Percentiles rank a stretch among this genome's conserved stretches.
Evolutionary conservation across 2,329 filamentous ascomycete genomes (phyloP).

Genomic region (Arthrobotrys musiformis): DNA sequence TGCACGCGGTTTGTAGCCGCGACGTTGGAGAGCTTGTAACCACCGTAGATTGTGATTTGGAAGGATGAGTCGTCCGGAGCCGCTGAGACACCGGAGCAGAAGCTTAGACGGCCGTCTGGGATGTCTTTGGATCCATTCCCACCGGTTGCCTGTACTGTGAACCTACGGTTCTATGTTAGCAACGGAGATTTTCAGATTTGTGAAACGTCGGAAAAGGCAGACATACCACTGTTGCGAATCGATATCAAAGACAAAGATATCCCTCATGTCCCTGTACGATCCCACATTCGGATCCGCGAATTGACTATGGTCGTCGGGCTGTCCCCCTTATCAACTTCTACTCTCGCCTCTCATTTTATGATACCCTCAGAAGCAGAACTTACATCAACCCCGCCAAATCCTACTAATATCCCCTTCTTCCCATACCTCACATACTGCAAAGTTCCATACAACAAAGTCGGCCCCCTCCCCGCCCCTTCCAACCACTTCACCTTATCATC

Average conservation of each 20-base stretch:
- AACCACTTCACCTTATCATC: constrained; percentile 41
- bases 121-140: constrained; percentile 23
- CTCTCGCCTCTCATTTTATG: too few relatives aligned
- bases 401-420: constrained; percentile 47
- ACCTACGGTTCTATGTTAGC: background rate
- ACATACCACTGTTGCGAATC: constrained; percentile 42
- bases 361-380: background rate
- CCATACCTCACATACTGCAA: constrained; percentile 50
- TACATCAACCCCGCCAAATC: constrained; percentile 51
- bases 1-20: constrained; percentile 46
- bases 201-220: too few relatives aligned
- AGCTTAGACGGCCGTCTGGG: constrained; percentile 37
- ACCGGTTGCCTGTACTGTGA: constrained; percentile 36
- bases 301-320: constrained; percentile 50
- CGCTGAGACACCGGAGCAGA: constrained; percentile 40
- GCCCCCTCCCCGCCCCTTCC: constrained; percentile 28
- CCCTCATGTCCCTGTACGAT: constrained; percentile 35
- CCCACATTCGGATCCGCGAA: constrained; percentile 36
- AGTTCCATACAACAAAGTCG: constrained; percentile 43
- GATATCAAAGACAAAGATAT: constrained; percentile 55
- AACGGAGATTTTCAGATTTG: background rate
- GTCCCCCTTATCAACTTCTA: background rate
- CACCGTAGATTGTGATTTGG: constrained; percentile 56
- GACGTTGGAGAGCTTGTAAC: constrained; percentile 47
- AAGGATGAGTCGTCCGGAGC: constrained; percentile 54